A percentile compares a stretch with the other conserved stretches of the same genome.
phyloP scores from a whole-genome alignment of 176 grass and related monocot species.

The Triticum aestivum region IWGSC_CS_RefSeq_v2.1 NC_057810.1:5020875-5021374 shows the following conservation, averaged over 20 bases:
- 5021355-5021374: too few species aligned
- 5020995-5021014: background rate
- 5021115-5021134: slow-evolving; percentile 3
- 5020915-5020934: background rate
- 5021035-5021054: slow-evolving; percentile 12
- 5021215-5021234: too few species aligned
- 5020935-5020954: background rate
- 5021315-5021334: background rate
- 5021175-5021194: slow-evolving; percentile 94
- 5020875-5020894: background rate
- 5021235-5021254: background rate
- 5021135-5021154: slow-evolving; percentile 76
- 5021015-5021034: background rate
- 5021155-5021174: slow-evolving; percentile 90
- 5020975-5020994: slow-evolving; percentile 6
- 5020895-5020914: background rate
- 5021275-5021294: background rate
- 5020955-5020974: background rate
- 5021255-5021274: background rate
- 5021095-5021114: slow-evolving; percentile 7
- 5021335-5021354: background rate
- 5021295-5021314: background rate
- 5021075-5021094: background rate
- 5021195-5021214: slow-evolving; percentile 84
- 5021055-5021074: slow-evolving; percentile 5